phyloP scores from a whole-genome alignment of 768 basidiomycete species.

The Lactarius evosmus region DNA sequence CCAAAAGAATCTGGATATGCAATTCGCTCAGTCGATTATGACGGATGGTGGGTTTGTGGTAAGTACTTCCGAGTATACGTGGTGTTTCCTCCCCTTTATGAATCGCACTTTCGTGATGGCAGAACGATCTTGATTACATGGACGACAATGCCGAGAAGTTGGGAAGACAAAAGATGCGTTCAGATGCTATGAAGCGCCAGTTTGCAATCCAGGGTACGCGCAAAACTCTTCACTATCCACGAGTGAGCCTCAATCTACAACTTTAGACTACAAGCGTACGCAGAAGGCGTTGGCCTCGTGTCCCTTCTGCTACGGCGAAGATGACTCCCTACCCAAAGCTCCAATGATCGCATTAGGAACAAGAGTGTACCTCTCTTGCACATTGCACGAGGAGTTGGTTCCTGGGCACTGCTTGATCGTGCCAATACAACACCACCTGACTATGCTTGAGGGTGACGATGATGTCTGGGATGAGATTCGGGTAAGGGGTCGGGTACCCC shows the following conservation, averaged over 20 bases:
- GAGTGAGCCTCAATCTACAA: slow-evolving; percentile 10
- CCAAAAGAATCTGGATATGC: slow-evolving; percentile 87
- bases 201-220: slow-evolving; percentile 89
- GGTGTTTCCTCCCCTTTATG: slow-evolving; percentile 2
- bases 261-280: slow-evolving; percentile 87
- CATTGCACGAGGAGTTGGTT: slow-evolving; percentile 81
- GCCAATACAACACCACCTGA: slow-evolving; percentile 90
- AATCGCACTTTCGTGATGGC: not conserved
- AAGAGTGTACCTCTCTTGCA: slow-evolving; percentile 86
- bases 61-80: slow-evolving; percentile 25
- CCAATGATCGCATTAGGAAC: slow-evolving; percentile 90
- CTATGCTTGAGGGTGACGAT: slow-evolving; percentile 90
- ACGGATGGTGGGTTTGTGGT: slow-evolving; percentile 87
- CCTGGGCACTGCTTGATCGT: slow-evolving; percentile 93
- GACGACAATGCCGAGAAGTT: slow-evolving; percentile 96
- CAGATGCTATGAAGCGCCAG: slow-evolving; percentile 93
- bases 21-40: slow-evolving; percentile 85
- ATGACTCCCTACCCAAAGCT: slow-evolving; percentile 84
- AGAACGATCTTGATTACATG: slow-evolving; percentile 91
- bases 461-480: slow-evolving; percentile 97
- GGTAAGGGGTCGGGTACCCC: slow-evolving; percentile 47
- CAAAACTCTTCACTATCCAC: not conserved
- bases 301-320: slow-evolving; percentile 88
- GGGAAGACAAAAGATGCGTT: slow-evolving; percentile 91
- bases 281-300: slow-evolving; percentile 86